A percentile compares a stretch with the other conserved stretches of the same genome.
phyloP scores from a whole-genome alignment of 1,284 basidiomycete genomes.

The Ceratobasidium sp. region DNA sequence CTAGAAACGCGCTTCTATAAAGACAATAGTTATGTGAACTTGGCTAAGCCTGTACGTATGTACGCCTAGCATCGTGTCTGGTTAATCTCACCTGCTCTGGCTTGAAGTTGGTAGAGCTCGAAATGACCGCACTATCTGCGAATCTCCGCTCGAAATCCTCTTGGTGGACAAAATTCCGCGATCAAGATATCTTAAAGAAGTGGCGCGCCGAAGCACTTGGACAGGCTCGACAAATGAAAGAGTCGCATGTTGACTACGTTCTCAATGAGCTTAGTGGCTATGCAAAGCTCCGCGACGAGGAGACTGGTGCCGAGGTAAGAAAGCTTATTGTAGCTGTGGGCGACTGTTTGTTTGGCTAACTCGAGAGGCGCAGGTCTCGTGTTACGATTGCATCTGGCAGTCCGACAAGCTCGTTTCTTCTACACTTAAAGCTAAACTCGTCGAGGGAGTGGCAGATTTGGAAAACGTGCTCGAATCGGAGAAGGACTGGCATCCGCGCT shows the following conservation, averaged over 20 bases:
- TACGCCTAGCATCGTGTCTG: background rate
- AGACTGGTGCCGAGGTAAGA: conserved; percentile 57
- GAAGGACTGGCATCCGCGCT: conserved; percentile 54
- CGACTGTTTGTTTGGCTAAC: too few relatives aligned
- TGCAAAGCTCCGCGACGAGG: conserved; percentile 60
- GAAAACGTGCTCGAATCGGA: conserved; percentile 50
- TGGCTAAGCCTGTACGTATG: conserved; percentile 13
- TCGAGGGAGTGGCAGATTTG: conserved; percentile 52
- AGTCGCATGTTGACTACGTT: conserved; percentile 65
- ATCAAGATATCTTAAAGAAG: conserved; percentile 53
- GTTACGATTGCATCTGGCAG: conserved; percentile 70
- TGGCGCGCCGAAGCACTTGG: conserved; percentile 58
- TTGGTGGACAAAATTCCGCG: conserved; percentile 61
- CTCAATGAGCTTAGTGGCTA: conserved; percentile 67
- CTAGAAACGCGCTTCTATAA: background rate
- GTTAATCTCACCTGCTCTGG: background rate
- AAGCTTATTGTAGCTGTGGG: background rate
- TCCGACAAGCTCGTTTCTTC: conserved; percentile 56
- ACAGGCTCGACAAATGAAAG: conserved; percentile 57
- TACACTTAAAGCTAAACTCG: conserved; percentile 48
- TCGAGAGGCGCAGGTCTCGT: conserved; percentile 60
- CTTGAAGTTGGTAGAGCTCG: conserved; percentile 63
- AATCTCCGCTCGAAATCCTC: conserved; percentile 59
- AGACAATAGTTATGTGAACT: background rate
- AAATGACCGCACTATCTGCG: conserved; percentile 65